phyloP scores from a whole-genome alignment of 371 early-diverging fungal species.

The Mortierella sp. region DNA sequence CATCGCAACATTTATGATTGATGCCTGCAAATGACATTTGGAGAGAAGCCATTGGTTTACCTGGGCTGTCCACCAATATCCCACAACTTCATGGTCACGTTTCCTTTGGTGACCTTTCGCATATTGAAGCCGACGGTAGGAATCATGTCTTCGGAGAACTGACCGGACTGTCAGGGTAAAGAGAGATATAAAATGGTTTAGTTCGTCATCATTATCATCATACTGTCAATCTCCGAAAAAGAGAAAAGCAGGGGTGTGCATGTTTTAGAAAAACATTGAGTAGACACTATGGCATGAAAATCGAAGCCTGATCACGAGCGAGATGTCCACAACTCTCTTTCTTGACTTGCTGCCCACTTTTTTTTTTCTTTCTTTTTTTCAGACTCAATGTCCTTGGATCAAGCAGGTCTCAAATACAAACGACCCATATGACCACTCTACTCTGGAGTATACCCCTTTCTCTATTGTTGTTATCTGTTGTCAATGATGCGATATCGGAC shows the following conservation, averaged over 20 bases:
- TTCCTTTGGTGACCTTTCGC: slow-evolving; percentile 94
- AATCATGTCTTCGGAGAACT: slow-evolving; percentile 96
- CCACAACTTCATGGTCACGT: slow-evolving; percentile 98
- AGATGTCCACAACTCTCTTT: background rate
- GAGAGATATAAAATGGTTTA: background rate
- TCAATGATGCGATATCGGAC: background rate
- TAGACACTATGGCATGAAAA: background rate
- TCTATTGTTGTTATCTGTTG: background rate
- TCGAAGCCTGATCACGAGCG: background rate
- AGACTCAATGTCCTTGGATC: background rate
- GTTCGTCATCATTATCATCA: background rate
- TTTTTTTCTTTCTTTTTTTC: background rate
- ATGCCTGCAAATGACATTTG: no score
- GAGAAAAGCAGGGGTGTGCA: background rate
- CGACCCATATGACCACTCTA: background rate
- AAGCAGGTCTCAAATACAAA: background rate
- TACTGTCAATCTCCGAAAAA: background rate
- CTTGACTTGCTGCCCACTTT: background rate
- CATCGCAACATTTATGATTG: no score
- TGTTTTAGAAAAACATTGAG: background rate
- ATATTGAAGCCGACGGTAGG: slow-evolving; percentile 99
- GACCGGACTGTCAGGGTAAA: slow-evolving; percentile 78
- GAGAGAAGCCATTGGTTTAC: no score
- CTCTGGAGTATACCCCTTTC: background rate
- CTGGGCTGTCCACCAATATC: slow-evolving; percentile 98